Conservation (phyloP, 495 filamentous ascomycete genomes). For the Penicillium nucicola region DNA sequence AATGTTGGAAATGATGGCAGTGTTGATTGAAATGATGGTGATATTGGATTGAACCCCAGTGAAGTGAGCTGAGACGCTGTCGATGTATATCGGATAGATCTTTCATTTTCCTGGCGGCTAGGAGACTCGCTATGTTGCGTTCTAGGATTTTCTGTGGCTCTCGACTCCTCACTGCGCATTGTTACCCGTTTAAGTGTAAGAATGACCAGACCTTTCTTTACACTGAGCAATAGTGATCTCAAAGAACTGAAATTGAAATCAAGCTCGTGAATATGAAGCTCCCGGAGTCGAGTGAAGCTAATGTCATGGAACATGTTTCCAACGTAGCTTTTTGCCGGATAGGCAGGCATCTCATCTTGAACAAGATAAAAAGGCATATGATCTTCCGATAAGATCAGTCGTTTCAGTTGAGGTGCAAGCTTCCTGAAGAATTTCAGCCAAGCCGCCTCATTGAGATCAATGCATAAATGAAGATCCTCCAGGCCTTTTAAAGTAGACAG, state of each 20-base stretch:
- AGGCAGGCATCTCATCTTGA: background rate
- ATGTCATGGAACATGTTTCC: background rate
- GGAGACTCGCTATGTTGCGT: background rate
- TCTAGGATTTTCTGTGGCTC: background rate
- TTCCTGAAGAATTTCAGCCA: conserved; percentile 7
- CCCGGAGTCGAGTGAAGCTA: conserved; percentile 9
- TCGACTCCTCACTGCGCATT: conserved; percentile 1
- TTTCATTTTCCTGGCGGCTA: conserved; percentile 1
- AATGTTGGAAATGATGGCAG: background rate
- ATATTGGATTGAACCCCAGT: background rate
- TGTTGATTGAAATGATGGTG: conserved; percentile 1
- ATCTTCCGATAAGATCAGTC: conserved; percentile 6
- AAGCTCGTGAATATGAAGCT: conserved; percentile 8
- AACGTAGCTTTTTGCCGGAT: conserved; percentile 2
- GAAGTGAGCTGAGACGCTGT: background rate
- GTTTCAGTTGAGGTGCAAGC: conserved; percentile 9
- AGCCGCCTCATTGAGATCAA: conserved; percentile 7
- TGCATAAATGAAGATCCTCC: conserved; percentile 9
- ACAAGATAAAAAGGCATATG: conserved; percentile 2
- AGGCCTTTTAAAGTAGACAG: conserved; percentile 6
- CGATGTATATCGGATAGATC: conserved; percentile 1
- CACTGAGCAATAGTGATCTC: conserved; percentile 6
- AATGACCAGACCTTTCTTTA: conserved; percentile 5
- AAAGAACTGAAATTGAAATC: conserved; percentile 10
- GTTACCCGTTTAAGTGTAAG: conserved; percentile 9